A percentile compares a stretch with the other conserved stretches of the same genome.
Conservation (phyloP, 2,329 filamentous ascomycete species). For the Mariannaea elegans region DNA sequence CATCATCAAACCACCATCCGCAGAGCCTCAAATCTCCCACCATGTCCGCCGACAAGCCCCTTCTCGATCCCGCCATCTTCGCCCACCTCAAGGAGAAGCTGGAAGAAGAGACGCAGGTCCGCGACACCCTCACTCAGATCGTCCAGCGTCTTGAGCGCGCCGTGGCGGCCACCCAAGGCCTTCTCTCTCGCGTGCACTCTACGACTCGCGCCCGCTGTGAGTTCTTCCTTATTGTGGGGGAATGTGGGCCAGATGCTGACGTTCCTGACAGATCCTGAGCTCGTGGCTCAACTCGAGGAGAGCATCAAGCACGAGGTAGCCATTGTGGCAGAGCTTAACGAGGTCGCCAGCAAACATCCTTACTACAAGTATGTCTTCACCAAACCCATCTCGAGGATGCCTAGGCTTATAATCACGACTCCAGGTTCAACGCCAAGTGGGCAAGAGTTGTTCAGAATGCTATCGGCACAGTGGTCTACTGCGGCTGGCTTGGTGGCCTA, state of each 20-base stretch:
- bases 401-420: slow-evolving; percentile 6
- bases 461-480: slow-evolving; percentile 65
- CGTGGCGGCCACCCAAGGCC: slow-evolving; percentile 81
- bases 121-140: slow-evolving; percentile 85
- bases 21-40: slow-evolving; percentile 23
- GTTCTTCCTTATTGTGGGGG: slow-evolving; percentile 31
- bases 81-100: slow-evolving; percentile 87
- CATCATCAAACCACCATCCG: slow-evolving; percentile 15
- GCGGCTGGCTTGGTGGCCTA: slow-evolving; percentile 83
- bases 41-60: slow-evolving; percentile 47
- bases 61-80: slow-evolving; percentile 83
- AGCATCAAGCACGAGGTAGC: slow-evolving; percentile 76
- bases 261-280: slow-evolving; percentile 59
- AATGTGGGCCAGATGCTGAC: background rate
- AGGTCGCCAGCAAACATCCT: slow-evolving; percentile 82
- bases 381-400: slow-evolving; percentile 9
- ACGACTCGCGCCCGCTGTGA: slow-evolving; percentile 71
- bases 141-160: slow-evolving; percentile 84
- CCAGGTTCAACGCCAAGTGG: slow-evolving; percentile 85
- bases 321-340: slow-evolving; percentile 74
- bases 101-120: slow-evolving; percentile 83
- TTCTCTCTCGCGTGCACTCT: slow-evolving; percentile 89
- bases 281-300: slow-evolving; percentile 77
- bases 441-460: slow-evolving; percentile 83
- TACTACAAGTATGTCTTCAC: slow-evolving; percentile 83